Evolutionary conservation across 306 rosid genomes (phyloP), one percentile per base, ranked within the genome.

Genomic region (Adenanthera pavonina): DNA sequence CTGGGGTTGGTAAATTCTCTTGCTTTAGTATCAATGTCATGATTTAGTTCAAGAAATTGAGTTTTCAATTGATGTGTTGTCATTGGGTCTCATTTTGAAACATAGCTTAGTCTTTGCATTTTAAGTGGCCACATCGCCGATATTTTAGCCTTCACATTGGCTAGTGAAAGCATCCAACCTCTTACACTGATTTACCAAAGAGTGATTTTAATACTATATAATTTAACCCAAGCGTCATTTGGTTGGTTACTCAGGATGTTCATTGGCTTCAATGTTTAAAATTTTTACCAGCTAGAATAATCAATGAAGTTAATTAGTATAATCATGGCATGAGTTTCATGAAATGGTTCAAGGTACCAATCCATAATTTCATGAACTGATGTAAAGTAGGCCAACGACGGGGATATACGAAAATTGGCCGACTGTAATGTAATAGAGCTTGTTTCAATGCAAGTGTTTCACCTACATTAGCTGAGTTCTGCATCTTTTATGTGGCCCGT

Each of bases 41-140:
- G 59, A 47, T 87, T 71, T 76, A 65, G 79, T 64, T 57, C 25
- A 51, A 78, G 60, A 34, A 62, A 60, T 78, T 46, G 49, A 69
- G 75, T 51, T 66, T 79, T 69, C 48, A 34, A 75, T 74, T 83
- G 25, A 10, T 5, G 44, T 69, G 19, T 12, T 48, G 13, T 33
- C 64, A 69, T 34, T 54, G 69, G 77, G 33, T 54, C 72, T 77
- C 57, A 41, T 46, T 46, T 48, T 48, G 14, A 48, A 51, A 51
- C n/a, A 2, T 51, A 3, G 61, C 52, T 9, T 20, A 74, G 51
- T 56, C 38, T 75, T 49, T 71, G 41, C 12, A 49, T 71, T 48
- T 3, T 49, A 16, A n/a, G 15, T 61, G 8, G 74, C 68, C 78
- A 8, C 52, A 40, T 15, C 8, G 19, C 2, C 40, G 59, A 56